Conservation (phyloP, 805 yeast species). For the Suhomyces pyralidae region DNA sequence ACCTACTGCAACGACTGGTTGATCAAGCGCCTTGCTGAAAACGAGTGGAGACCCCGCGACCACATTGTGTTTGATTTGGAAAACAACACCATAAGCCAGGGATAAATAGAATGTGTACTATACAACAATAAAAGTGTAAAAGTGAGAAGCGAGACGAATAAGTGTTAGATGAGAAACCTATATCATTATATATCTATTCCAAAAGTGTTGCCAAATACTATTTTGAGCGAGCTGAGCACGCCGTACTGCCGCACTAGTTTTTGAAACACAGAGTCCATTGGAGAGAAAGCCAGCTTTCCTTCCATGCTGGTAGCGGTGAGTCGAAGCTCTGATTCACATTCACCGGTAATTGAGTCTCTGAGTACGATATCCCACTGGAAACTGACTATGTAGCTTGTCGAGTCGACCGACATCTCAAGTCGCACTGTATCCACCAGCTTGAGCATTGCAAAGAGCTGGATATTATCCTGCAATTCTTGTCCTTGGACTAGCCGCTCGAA, state of each 20-base stretch:
- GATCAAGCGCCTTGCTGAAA: slow-evolving; percentile 7
- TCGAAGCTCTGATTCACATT: slow-evolving; percentile 20
- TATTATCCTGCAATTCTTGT: slow-evolving; percentile 15
- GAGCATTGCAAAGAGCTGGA: slow-evolving; percentile 15
- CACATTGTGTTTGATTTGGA: slow-evolving; percentile 27
- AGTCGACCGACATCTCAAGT: slow-evolving; percentile 9
- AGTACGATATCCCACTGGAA: slow-evolving; percentile 26
- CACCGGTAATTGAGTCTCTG: slow-evolving; percentile 17
- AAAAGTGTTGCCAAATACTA: slow-evolving; percentile 20
- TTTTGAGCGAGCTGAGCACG: slow-evolving; percentile 19
- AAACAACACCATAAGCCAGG: slow-evolving; percentile 11
- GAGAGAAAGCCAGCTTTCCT: slow-evolving; percentile 9
- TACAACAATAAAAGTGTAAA: background rate
- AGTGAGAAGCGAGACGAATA: too few species aligned
- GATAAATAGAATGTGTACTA: background rate
- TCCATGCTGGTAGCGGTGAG: slow-evolving; percentile 9
- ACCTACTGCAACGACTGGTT: slow-evolving; percentile 26
- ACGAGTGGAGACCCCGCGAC: slow-evolving; percentile 1
- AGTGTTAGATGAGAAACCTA: background rate
- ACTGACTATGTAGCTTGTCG: background rate
- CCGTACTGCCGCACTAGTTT: slow-evolving; percentile 25
- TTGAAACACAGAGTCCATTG: slow-evolving; percentile 15
- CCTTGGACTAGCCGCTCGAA: slow-evolving; percentile 7
- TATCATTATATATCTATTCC: slow-evolving; percentile 2
- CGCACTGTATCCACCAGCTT: slow-evolving; percentile 19